phyloP scores from a whole-genome alignment of 768 basidiomycete species.

The Boletus rufocinnamomeus region DNA sequence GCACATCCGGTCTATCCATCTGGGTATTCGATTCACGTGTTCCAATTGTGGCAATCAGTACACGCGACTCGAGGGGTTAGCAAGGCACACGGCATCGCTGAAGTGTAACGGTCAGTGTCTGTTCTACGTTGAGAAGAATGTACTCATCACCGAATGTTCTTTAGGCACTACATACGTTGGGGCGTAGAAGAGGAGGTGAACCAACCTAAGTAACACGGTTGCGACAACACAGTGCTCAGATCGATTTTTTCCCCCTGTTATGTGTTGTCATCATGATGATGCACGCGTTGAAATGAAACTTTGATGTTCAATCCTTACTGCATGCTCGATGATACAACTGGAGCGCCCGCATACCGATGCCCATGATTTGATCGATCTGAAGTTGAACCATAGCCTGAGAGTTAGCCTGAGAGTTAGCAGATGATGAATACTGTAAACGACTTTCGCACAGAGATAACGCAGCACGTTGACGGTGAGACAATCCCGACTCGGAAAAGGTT shows the following conservation, averaged over 20 bases:
- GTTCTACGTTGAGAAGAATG: neutral
- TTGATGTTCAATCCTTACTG: neutral
- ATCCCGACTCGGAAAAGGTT: too few species aligned
- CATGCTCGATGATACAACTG: too few species aligned
- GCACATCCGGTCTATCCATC: slow-evolving; percentile 10
- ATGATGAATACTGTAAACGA: too few species aligned
- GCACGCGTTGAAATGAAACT: neutral
- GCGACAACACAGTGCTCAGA: neutral
- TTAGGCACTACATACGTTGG: neutral
- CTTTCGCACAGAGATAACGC: too few species aligned
- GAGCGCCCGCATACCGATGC: too few species aligned
- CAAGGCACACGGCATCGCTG: neutral
- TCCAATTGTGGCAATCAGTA: slow-evolving; percentile 7
- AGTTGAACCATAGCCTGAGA: too few species aligned
- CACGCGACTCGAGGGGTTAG: slow-evolving; percentile 6
- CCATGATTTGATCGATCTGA: neutral
- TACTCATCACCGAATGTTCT: neutral
- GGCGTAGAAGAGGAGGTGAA: neutral
- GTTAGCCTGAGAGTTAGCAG: too few species aligned
- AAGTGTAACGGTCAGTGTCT: slow-evolving; percentile 1
- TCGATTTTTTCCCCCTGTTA: too few species aligned
- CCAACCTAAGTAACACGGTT: too few species aligned
- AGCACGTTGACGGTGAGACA: too few species aligned
- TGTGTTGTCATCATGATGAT: neutral
- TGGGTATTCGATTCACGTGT: slow-evolving; percentile 3